Evolutionary conservation across 176 grass and related monocot genomes (phyloP).

Genomic region (Cocos nucifera): DNA sequence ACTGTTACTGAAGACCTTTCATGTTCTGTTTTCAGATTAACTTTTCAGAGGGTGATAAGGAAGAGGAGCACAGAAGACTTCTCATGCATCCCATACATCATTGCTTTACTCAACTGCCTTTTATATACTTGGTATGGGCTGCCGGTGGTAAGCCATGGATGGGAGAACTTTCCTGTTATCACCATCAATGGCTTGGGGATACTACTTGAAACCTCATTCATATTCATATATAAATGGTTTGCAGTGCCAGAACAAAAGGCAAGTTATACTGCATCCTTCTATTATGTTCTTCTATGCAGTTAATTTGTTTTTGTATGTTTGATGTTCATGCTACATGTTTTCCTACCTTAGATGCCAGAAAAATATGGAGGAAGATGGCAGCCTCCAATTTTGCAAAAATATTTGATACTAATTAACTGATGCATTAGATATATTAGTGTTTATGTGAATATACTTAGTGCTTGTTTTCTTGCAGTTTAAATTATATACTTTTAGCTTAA

Average conservation of each 20-base stretch:
- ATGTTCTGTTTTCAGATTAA: slow-evolving; percentile 37
- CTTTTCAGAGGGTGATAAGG: slow-evolving; percentile 58
- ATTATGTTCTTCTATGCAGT: background rate
- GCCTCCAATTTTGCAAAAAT: no score
- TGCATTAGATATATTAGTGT: no score
- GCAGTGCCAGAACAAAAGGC: slow-evolving; percentile 48
- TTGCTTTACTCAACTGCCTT: slow-evolving; percentile 46
- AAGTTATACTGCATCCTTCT: slow-evolving; percentile 3
- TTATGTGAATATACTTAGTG: no score
- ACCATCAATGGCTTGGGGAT: slow-evolving; percentile 41
- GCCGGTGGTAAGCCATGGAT: slow-evolving; percentile 49
- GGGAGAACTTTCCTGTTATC: slow-evolving; percentile 52
- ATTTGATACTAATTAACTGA: no score
- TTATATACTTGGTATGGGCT: slow-evolving; percentile 57
- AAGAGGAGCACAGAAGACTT: slow-evolving; percentile 57
- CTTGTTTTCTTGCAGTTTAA: no score
- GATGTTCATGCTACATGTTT: background rate
- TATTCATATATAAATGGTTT: slow-evolving; percentile 62
- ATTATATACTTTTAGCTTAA: no score
- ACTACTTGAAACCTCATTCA: slow-evolving; percentile 43
- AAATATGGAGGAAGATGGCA: no score
- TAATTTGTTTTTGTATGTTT: background rate
- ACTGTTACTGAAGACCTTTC: slow-evolving; percentile 4
- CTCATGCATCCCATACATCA: slow-evolving; percentile 58
- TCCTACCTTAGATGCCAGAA: no score